Evolutionary conservation across 306 rosid species (phyloP), one percentile per base, ranked within the genome.

Genomic region (Myrica gale): DNA sequence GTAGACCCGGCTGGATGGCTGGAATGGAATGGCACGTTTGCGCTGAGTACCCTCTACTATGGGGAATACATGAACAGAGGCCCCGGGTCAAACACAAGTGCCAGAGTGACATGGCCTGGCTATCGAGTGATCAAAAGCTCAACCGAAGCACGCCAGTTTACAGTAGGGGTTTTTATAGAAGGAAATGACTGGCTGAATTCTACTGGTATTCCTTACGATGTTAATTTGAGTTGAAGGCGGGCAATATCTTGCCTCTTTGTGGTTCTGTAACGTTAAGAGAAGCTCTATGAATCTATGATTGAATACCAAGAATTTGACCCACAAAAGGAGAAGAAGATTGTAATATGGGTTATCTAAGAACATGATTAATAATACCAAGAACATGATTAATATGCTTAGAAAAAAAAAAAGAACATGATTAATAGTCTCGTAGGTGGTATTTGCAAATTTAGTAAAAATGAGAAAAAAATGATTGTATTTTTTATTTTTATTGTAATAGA

Each of bases 41-140:
- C 96, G 0, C 68, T 95, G 86, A 81, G 63, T 19, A 95, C 98
- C 0, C 47, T 92, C 54, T 95, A 85, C 62, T 92, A 95, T 70
- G 90, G 96, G 2, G 98, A 95, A 89, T 95, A 87, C 7, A 53
- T 74, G 73, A 91, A 92, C 62, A 66, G 44, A 0, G 97, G 97
- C 9, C 92, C 89, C 0, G 97, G 98, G 17, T 88, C 98, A 0
- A 87, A 82, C 32, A 88, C 95, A 0, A 81, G 82, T 1, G 86
- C 71, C 0, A 81, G 97, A 20, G 97, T 92, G 43, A 88, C 66
- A 0, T 95, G 98, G 96, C 86, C 95, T 3, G 98, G 98, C 76
- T 92, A 87, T 69, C 82, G 87, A 72, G 93, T 95, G 21, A 86
- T 89, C 20, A 90, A 76, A 2, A 87, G 9, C 46, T 46, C 93